These are phyloP conservation scores for Eucalyptus erythrocorys DNA, from an alignment of 345 rosid species.

Conservation along the genomic window DNA sequence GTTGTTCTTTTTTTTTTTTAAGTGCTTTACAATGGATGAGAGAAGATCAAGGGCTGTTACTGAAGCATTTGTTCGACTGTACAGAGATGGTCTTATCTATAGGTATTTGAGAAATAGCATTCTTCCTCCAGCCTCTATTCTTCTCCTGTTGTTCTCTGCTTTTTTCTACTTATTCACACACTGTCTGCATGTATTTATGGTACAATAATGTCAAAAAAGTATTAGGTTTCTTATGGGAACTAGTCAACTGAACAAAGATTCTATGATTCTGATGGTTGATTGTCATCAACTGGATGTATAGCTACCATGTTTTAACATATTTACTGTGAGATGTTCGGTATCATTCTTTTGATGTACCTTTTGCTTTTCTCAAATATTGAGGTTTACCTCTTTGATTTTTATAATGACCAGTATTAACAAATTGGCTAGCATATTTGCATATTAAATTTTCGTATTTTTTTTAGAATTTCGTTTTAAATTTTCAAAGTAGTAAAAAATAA, in stretches of 20 bases:
- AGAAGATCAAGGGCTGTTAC: conserved; percentile 79
- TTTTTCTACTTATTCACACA: neutral
- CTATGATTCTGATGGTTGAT: neutral
- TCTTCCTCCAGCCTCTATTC: neutral
- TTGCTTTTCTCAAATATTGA: neutral
- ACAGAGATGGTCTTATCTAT: conserved; percentile 75
- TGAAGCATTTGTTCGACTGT: conserved; percentile 71
- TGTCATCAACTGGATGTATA: neutral
- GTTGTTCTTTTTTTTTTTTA: neutral
- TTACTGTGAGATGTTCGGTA: neutral
- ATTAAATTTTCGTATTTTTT: neutral
- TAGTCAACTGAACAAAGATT: neutral
- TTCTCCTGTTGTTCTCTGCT: neutral
- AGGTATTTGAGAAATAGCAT: conserved; percentile 26
- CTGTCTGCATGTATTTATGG: neutral
- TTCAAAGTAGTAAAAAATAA: neutral
- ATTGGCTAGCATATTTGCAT: neutral
- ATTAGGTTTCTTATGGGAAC: neutral
- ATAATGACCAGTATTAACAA: neutral
- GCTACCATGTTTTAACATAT: neutral
- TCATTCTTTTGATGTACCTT: neutral
- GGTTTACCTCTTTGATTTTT: neutral
- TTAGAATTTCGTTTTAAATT: neutral
- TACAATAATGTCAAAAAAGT: neutral
- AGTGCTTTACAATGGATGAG: conserved; percentile 98